phyloP scores from a whole-genome alignment of 805 yeast genomes.

The Kodamaea neixiangensis region DNA sequence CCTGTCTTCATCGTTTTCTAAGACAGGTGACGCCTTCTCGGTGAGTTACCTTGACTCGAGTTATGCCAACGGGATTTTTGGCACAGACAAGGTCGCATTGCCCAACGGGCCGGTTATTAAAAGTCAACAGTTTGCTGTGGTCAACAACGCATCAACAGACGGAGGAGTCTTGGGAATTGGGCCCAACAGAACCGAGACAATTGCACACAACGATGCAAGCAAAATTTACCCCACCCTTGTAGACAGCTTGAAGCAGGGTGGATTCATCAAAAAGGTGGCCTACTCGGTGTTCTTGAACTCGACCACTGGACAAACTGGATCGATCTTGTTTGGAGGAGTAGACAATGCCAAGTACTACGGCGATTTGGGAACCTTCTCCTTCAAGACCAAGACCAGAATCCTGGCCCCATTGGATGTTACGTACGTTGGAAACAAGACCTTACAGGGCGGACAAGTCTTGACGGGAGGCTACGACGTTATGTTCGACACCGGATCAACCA shows the following conservation, averaged over 20 bases:
- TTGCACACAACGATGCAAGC: constrained; percentile 16
- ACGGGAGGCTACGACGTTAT: constrained; percentile 9
- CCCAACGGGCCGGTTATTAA: constrained; percentile 5
- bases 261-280: constrained; percentile 53
- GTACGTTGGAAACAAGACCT: constrained; percentile 4
- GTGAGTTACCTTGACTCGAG: constrained; percentile 6
- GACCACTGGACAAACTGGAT: constrained; percentile 44
- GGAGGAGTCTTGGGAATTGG: constrained; percentile 26
- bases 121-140: constrained; percentile 18
- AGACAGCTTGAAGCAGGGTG: constrained; percentile 54
- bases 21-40: background rate
- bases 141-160: constrained; percentile 13
- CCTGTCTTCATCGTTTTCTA: background rate
- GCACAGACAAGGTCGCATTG: constrained; percentile 4
- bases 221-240: constrained; percentile 66
- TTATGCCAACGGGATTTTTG: constrained; percentile 7
- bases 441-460: constrained; percentile 1
- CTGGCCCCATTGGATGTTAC: constrained; percentile 3
- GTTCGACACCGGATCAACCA: constrained; percentile 10
- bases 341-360: constrained; percentile 67
- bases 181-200: constrained; percentile 13
- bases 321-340: constrained; percentile 71
- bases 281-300: constrained; percentile 66
- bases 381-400: constrained; percentile 5
- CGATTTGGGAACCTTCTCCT: constrained; percentile 22